These are phyloP conservation scores for Stentor coeruleus DNA, from an alignment of 73 alveolate species.

Conservation along the genomic window DNA sequence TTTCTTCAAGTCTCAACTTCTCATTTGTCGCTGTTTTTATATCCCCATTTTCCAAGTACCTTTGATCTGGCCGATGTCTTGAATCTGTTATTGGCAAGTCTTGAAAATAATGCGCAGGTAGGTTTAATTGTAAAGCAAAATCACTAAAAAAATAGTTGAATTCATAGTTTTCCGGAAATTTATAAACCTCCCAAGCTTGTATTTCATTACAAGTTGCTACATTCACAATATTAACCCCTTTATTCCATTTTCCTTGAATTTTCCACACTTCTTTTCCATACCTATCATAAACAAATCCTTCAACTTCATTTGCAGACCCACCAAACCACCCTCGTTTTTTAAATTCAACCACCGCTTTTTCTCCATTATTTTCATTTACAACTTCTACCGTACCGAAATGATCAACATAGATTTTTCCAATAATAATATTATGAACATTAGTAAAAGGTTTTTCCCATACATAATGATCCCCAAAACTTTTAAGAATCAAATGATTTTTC, in stretches of 20 bases:
- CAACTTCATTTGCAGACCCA: conserved; percentile 34
- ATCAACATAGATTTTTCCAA: conserved; percentile 62
- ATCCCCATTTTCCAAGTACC: conserved; percentile 89
- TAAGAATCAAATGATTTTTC: conserved; percentile 28
- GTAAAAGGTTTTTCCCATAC: conserved; percentile 45
- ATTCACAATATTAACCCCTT: conserved; percentile 29
- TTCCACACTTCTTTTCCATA: conserved; percentile 28
- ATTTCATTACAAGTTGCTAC: conserved; percentile 28
- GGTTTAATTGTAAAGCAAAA: conserved; percentile 69
- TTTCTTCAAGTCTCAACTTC: conserved; percentile 91
- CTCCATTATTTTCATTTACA: conserved; percentile 48
- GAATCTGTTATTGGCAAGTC: conserved; percentile 92
- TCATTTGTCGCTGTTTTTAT: conserved; percentile 78
- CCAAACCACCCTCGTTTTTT: conserved; percentile 52
- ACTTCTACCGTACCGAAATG: conserved; percentile 49
- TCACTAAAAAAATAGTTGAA: conserved; percentile 63
- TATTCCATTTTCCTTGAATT: conserved; percentile 46
- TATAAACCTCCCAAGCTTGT: conserved; percentile 64
- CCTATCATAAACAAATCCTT: conserved; percentile 39
- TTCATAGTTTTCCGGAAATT: conserved; percentile 64
- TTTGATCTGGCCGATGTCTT: conserved; percentile 92
- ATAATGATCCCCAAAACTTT: conserved; percentile 34
- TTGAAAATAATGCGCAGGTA: conserved; percentile 70
- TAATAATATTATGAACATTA: conserved; percentile 47
- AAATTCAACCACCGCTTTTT: conserved; percentile 41